These are phyloP conservation scores for Saccharomycopsis crataegensis DNA, from an alignment of 1,139 yeast species.

Conservation along the genomic window DNA sequence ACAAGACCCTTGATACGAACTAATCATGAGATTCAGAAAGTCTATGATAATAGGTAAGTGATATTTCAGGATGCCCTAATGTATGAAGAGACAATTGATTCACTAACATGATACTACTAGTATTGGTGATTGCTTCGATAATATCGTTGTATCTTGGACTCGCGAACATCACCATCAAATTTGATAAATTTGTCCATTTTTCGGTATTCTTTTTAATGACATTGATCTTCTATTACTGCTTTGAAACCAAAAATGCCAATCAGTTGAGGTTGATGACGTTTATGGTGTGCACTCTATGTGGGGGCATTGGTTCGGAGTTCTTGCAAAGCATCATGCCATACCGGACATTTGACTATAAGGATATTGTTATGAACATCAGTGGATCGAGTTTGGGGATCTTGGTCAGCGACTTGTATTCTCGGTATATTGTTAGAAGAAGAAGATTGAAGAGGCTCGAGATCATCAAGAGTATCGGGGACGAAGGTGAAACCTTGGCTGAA, in stretches of 20 bases:
- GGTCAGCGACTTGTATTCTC: conserved; percentile 11
- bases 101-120: neutral
- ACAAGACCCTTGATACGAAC: too few relatives aligned
- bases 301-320: conserved; percentile 20
- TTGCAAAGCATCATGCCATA: conserved; percentile 17
- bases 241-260: conserved; percentile 14
- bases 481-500: conserved; percentile 18
- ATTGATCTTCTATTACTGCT: conserved; percentile 15
- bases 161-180: conserved; percentile 12
- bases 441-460: conserved; percentile 11
- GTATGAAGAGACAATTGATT: neutral
- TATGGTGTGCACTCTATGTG: conserved; percentile 11
- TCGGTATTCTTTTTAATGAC: conserved; percentile 17
- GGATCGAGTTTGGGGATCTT: conserved; percentile 16
- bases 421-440: conserved; percentile 11
- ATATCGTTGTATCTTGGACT: conserved; percentile 15
- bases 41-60: conserved; percentile 17
- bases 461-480: conserved; percentile 19
- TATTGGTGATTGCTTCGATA: conserved; percentile 10
- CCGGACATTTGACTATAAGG: conserved; percentile 18
- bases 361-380: conserved; percentile 15
- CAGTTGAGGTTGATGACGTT: conserved; percentile 15
- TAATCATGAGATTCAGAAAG: conserved; percentile 18
- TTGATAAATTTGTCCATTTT: conserved; percentile 18
- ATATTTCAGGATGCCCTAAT: neutral